Conservation (phyloP, 106 monocot species). For the Dendrobium nobile region DNA sequence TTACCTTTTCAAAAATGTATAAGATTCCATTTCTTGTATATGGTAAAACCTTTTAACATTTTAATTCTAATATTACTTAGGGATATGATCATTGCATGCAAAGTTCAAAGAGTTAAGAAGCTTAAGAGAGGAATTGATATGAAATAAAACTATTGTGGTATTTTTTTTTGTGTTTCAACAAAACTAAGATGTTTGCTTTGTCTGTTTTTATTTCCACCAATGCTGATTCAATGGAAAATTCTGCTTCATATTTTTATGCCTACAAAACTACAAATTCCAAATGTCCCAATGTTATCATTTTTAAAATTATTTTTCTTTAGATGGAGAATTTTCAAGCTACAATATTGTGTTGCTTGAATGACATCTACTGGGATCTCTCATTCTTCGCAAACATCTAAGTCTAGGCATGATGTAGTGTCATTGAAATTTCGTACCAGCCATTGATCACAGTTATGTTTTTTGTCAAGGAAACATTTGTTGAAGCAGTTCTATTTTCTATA, state of each 20-base stretch:
- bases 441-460: not conserved
- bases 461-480: not conserved
- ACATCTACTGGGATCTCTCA: not conserved
- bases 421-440: not conserved
- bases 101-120: not conserved
- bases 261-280: not conserved
- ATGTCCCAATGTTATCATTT: not conserved
- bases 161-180: not conserved
- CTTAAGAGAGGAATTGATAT: not conserved
- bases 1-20: not conserved
- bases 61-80: not conserved
- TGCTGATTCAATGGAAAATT: constrained; percentile 1
- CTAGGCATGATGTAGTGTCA: not conserved
- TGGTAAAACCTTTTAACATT: not conserved
- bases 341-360: not conserved
- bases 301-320: not conserved
- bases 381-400: not conserved
- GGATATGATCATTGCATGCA: not conserved
- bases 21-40: not conserved
- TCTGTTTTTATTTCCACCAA: not conserved
- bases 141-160: not conserved
- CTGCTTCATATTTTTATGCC: not conserved
- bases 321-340: not conserved
- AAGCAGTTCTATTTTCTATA: not conserved
- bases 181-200: not conserved